Evolutionary conservation across 1,284 basidiomycete genomes (phyloP).

Genomic region (Apiotrichum porosum): DNA sequence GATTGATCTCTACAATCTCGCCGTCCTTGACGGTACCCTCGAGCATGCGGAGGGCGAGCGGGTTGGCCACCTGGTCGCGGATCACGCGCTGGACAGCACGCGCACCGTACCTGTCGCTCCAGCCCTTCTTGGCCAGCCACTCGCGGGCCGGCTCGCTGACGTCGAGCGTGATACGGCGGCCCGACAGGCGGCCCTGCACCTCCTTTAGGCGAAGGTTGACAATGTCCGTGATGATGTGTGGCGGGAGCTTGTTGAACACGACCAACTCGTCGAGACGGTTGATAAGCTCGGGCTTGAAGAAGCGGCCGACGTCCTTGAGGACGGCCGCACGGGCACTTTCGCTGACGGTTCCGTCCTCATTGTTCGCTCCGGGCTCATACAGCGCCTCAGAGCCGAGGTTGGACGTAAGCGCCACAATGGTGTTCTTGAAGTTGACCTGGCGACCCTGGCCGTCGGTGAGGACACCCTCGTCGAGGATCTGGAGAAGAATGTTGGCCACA

Average conservation of each 20-base stretch:
- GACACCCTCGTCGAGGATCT: slow-evolving; percentile 86
- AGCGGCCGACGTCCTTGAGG: slow-evolving; percentile 66
- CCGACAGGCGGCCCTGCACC: slow-evolving; percentile 62
- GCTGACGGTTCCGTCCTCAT: slow-evolving; percentile 64
- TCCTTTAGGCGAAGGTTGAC: slow-evolving; percentile 71
- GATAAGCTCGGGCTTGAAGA: slow-evolving; percentile 85
- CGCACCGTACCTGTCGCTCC: slow-evolving; percentile 79
- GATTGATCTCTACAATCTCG: slow-evolving; percentile 58
- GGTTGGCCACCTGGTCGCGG: slow-evolving; percentile 69
- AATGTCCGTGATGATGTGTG: slow-evolving; percentile 66
- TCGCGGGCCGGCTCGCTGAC: slow-evolving; percentile 61
- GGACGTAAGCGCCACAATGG: slow-evolving; percentile 87
- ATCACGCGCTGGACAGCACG: slow-evolving; percentile 77
- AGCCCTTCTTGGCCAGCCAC: slow-evolving; percentile 76
- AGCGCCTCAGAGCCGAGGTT: slow-evolving; percentile 78
- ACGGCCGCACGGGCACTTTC: slow-evolving; percentile 62
- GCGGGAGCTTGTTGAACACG: slow-evolving; percentile 84
- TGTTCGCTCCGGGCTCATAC: slow-evolving; percentile 62
- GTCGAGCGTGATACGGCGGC: slow-evolving; percentile 66
- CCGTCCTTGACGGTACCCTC: slow-evolving; percentile 70
- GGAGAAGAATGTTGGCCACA: slow-evolving; percentile 83
- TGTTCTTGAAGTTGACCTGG: slow-evolving; percentile 59
- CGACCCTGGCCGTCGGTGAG: slow-evolving; percentile 62
- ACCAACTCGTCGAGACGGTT: slow-evolving; percentile 83
- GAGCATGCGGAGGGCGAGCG: slow-evolving; percentile 68